These are phyloP conservation scores for Herpotrichia juniperi DNA, from an alignment of 2,329 filamentous ascomycete genomes.

Conservation along the genomic window DNA sequence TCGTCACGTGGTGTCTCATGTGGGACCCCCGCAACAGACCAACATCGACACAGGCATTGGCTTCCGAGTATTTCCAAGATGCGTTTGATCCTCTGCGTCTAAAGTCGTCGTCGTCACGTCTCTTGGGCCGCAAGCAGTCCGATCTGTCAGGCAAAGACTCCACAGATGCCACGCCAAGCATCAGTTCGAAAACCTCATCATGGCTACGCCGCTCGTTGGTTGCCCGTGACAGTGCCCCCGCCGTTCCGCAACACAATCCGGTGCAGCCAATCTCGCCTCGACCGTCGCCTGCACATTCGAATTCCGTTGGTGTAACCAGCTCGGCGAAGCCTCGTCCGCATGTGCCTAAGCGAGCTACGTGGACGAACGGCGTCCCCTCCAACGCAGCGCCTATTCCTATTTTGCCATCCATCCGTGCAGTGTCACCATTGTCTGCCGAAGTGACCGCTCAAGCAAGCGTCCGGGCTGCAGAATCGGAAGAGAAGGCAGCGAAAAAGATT, in stretches of 20 bases:
- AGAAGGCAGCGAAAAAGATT: constrained; percentile 85
- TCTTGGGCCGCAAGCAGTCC: constrained; percentile 89
- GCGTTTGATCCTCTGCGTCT: constrained; percentile 89
- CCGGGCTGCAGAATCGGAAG: constrained; percentile 61
- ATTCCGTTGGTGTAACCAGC: constrained; percentile 51
- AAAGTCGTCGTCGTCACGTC: constrained; percentile 85
- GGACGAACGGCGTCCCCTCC: constrained; percentile 78
- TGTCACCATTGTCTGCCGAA: constrained; percentile 93
- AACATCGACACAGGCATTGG: constrained; percentile 90
- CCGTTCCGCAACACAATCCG: constrained; percentile 55
- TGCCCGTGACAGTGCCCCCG: constrained; percentile 71
- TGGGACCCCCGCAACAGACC: constrained; percentile 95
- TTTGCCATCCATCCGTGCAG: constrained; percentile 88
- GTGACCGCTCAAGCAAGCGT: constrained; percentile 87
- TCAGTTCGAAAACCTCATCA: constrained; percentile 79
- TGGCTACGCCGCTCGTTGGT: constrained; percentile 98
- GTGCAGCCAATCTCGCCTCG: constrained; percentile 50
- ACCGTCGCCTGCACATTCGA: constrained; percentile 51
- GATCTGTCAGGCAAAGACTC: constrained; percentile 71
- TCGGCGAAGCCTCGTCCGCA: constrained; percentile 61
- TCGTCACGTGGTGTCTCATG: constrained; percentile 98
- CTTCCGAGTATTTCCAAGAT: constrained; percentile 93
- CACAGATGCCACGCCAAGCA: constrained; percentile 62
- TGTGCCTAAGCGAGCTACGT: constrained; percentile 84
- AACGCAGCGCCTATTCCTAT: constrained; percentile 93